Base-by-base conservation (phyloP, 768 basidiomycete species). In the Panaeolus cyanescens region DNA sequence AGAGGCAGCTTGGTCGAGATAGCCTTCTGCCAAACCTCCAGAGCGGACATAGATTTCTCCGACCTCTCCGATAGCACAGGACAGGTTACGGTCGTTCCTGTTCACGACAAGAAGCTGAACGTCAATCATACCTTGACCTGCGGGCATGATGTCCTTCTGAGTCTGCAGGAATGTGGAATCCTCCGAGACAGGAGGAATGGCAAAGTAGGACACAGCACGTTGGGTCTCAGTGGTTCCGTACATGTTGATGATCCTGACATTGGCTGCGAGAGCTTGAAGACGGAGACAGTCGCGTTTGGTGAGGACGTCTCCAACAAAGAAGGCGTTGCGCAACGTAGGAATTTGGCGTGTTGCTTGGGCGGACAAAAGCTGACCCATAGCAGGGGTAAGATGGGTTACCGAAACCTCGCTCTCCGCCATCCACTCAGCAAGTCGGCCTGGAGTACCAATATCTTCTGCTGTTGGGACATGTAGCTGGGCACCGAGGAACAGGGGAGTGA, bases 211-310 rank as follows among this genome's bases (percentile, higher is more conserved):
- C 9, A 99, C 97, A 2, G 97, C 97, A 56, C 97, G 92, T 73
- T 99, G 97, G 7, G 97, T 99, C 77, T 99, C 97, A 20, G 97
- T 99, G 6, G 97, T 99, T 15, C 97, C 97, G 74, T 98, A 99
- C 97, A 99, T 99, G 81, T 99, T 99, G 75, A 99, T 89, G 71
- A 99, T 98, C 32, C 88, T 82, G 13, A 96, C 95, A 67, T 99
- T 97, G 12, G 87, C 79, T 2, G 96, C 97, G 54, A 99, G 88
- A 2, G 92, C 83, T 73, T 99, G 97, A 2, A 99, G 83, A 33
- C 97, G 92, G 39, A 91, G 85, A 69, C 96, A 99, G 74, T 99
- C 97, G 42, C 97, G 92, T 75, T 99, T 99, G 62, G 97, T 99
- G 59, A 99, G 87, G 40, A 99, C 88, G 71, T 99, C 97, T n/a